phyloP scores from a whole-genome alignment of 345 rosid genomes.

The Pelargonium nanum region DNA sequence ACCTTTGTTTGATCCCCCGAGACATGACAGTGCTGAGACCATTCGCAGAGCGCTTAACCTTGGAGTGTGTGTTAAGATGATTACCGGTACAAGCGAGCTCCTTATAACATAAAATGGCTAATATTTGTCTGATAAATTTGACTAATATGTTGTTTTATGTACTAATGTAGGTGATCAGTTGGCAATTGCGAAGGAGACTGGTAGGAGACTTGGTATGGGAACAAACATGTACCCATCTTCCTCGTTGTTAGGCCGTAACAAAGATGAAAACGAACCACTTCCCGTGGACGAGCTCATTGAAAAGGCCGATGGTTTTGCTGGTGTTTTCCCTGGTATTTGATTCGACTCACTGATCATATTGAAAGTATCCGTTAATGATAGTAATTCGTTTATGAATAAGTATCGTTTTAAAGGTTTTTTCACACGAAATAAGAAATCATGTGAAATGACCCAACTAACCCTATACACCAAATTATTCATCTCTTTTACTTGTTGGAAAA shows the following conservation, averaged over 20 bases:
- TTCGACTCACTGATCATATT: too few relatives aligned
- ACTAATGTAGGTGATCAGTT: constrained; percentile 67
- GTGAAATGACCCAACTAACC: too few relatives aligned
- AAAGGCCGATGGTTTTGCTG: constrained; percentile 58
- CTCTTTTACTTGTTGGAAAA: too few relatives aligned
- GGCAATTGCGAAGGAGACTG: constrained; percentile 96
- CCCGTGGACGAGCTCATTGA: constrained; percentile 57
- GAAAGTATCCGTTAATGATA: background rate
- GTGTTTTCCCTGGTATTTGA: constrained; percentile 80
- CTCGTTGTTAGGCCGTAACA: constrained; percentile 60
- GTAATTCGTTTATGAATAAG: background rate
- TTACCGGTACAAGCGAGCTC: constrained; percentile 43
- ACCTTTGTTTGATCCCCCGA: constrained; percentile 96
- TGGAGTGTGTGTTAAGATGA: constrained; percentile 94
- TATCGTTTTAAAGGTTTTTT: background rate
- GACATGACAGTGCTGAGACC: constrained; percentile 97
- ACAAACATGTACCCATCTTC: constrained; percentile 55
- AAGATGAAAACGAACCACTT: constrained; percentile 60
- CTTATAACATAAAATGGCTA: background rate
- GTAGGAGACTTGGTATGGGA: constrained; percentile 66
- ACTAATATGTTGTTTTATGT: background rate
- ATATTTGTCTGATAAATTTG: too few relatives aligned
- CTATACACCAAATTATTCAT: too few relatives aligned
- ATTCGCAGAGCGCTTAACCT: constrained; percentile 86
- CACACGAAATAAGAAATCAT: too few relatives aligned